Percentiles rank a stretch among this genome's conserved stretches.
Conservation (phyloP, 2,329 filamentous ascomycete genomes). For the Ophiostoma fasciatum region DNA sequence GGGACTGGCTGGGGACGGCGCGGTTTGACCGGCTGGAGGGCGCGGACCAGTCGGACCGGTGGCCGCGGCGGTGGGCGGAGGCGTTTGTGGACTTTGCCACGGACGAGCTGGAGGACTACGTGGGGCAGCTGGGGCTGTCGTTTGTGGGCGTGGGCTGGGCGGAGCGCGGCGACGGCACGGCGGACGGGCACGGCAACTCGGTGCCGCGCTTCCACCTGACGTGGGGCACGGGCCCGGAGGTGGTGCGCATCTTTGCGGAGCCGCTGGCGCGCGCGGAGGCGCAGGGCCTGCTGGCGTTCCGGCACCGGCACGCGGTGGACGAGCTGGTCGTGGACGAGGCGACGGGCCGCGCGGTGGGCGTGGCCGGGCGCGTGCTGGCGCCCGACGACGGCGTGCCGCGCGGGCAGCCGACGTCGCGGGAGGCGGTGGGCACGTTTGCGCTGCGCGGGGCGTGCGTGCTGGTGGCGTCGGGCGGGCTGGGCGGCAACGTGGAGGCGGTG, state of each 20-base stretch:
- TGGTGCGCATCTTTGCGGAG: conserved; percentile 41
- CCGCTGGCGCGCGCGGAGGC: conserved; percentile 37
- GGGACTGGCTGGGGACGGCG: conserved; percentile 44
- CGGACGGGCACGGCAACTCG: conserved; percentile 45
- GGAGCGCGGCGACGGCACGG: conserved; percentile 39
- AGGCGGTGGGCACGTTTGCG: conserved; percentile 35
- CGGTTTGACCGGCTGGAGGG: conserved; percentile 43
- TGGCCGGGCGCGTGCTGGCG: conserved; percentile 38
- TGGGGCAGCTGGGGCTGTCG: conserved; percentile 35
- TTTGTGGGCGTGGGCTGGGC: conserved; percentile 46
- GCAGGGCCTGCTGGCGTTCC: conserved; percentile 38
- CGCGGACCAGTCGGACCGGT: conserved; percentile 34
- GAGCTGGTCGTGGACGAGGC: conserved; percentile 36
- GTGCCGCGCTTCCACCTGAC: conserved; percentile 48
- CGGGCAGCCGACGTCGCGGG: conserved; percentile 37
- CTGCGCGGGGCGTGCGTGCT: conserved; percentile 36
- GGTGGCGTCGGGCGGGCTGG: conserved; percentile 43
- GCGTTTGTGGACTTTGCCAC: conserved; percentile 48
- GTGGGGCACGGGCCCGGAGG: conserved; percentile 46
- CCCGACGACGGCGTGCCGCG: conserved; percentile 29
- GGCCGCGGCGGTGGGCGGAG: conserved; percentile 47
- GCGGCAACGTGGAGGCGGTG: conserved; percentile 45
- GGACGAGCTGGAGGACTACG: conserved; percentile 42
- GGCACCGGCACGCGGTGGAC: conserved; percentile 42
- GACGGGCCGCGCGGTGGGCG: conserved; percentile 35